These are phyloP conservation scores for Pichia gijzeniarum DNA, from an alignment of 805 yeast genomes.

Conservation along the genomic window DNA sequence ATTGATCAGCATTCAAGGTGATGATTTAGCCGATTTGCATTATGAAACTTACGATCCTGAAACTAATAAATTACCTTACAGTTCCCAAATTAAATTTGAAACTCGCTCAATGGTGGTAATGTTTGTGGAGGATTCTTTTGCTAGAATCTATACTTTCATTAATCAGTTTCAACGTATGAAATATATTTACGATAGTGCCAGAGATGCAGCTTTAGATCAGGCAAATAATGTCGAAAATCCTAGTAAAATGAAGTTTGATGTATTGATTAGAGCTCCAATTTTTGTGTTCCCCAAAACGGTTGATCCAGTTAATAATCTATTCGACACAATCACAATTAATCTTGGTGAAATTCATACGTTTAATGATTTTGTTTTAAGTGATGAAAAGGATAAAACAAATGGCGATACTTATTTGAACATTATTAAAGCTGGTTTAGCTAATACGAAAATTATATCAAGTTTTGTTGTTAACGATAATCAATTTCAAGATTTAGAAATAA, in stretches of 20 bases:
- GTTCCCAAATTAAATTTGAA: slow-evolving; percentile 52
- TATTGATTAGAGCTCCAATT: slow-evolving; percentile 74
- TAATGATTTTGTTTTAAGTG: slow-evolving; percentile 43
- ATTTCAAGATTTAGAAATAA: slow-evolving; percentile 53
- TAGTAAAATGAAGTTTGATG: slow-evolving; percentile 59
- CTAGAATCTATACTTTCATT: slow-evolving; percentile 58
- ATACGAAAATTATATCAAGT: slow-evolving; percentile 60
- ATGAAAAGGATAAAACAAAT: background rate
- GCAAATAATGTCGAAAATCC: slow-evolving; percentile 54
- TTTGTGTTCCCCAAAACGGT: slow-evolving; percentile 65
- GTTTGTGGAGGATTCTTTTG: slow-evolving; percentile 76
- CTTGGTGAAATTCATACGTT: slow-evolving; percentile 76
- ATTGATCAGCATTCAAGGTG: slow-evolving; percentile 74
- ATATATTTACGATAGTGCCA: slow-evolving; percentile 78
- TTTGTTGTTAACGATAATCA: slow-evolving; percentile 39
- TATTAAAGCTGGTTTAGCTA: slow-evolving; percentile 63
- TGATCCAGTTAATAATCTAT: slow-evolving; percentile 34
- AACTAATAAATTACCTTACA: slow-evolving; percentile 43
- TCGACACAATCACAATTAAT: slow-evolving; percentile 62
- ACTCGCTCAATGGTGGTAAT: slow-evolving; percentile 73
- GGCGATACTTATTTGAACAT: slow-evolving; percentile 38
- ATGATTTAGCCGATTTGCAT: slow-evolving; percentile 66
- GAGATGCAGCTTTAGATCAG: slow-evolving; percentile 82
- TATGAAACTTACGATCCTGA: slow-evolving; percentile 75
- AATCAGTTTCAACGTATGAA: slow-evolving; percentile 81